phyloP scores from a whole-genome alignment of 352 stramenopile species.

The Pythium rishiriense region DNA sequence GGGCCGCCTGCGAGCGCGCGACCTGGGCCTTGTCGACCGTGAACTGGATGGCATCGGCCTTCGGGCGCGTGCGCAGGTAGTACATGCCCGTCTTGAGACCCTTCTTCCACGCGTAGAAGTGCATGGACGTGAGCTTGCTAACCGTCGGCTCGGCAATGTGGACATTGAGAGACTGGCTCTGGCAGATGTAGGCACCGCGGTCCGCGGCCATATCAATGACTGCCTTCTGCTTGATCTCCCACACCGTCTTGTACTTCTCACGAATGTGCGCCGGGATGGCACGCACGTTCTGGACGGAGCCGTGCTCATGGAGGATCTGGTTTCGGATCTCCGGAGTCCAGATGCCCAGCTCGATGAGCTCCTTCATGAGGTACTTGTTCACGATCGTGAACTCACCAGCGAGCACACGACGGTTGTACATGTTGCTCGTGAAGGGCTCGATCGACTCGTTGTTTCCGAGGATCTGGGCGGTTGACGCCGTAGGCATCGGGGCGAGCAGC shows the following conservation, averaged over 20 bases:
- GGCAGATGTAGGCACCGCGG: constrained; percentile 98
- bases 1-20: constrained; percentile 34
- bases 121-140: constrained; percentile 99
- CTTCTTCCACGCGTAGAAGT: constrained; percentile 99
- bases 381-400: constrained; percentile 99
- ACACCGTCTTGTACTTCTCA: constrained; percentile 99
- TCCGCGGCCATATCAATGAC: constrained; percentile 98
- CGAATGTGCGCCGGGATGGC: constrained; percentile 81
- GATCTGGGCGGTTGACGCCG: constrained; percentile 98
- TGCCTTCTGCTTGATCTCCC: constrained; percentile 98
- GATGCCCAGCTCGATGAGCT: constrained; percentile 95
- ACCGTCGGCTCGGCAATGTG: constrained; percentile 98
- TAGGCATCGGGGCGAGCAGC: constrained; percentile 99
- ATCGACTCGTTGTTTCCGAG: constrained; percentile 99
- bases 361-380: constrained; percentile 99
- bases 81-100: constrained; percentile 99
- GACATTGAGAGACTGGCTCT: constrained; percentile 97
- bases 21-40: constrained; percentile 97
- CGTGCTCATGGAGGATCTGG: constrained; percentile 97
- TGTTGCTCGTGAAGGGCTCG: constrained; percentile 99
- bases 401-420: constrained; percentile 99
- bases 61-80: constrained; percentile 98
- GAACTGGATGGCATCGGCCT: constrained; percentile 99
- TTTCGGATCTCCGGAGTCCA: constrained; percentile 98
- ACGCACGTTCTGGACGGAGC: constrained; percentile 94